Base-by-base conservation (phyloP, 2,329 filamentous ascomycete species). In the Simplicillium aogashimaense region DNA sequence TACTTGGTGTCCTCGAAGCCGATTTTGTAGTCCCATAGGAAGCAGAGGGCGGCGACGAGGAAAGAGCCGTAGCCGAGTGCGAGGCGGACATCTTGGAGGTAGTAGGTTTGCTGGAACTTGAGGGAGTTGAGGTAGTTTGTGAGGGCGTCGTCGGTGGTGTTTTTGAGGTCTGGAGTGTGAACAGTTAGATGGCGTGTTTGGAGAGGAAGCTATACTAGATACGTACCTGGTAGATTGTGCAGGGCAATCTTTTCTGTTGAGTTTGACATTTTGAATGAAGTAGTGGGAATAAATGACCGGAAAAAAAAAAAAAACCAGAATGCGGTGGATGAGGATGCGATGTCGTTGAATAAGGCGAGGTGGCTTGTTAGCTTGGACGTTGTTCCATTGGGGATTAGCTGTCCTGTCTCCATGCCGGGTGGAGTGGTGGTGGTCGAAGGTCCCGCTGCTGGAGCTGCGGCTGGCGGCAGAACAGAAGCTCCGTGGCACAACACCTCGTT, bases 121-220 rank as follows among this genome's bases (percentile, higher is more conserved):
- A 97, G 79, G 28, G 80, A 85, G 64, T 86, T 90, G 47, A 98
- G 80, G 69, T 97, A 97, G 65, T 92, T 88, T 43, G 85, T 80
- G 44, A 98, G 81, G 42, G 89, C 87, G 65, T 98, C 92, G 67
- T 98, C 92, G 50, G 86, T 87, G 31, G 89, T 94, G 67, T 92
- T 94, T 65, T 97, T 97, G 48, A 98, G 82, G 60, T 97, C 92
- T 94, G 58, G 16, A 16, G 28, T 34, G 37, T 39, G n/a, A n/a
- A 35, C 28, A 14, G 37, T 40, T 16, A 33, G 20, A 20, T 29
- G 39, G 15, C 35, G 36, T 29, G 30, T 25, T n/a, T n/a, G n/a
- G n/a, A 18, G 20, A 44, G 16, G 38, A 37, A 35, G 37, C 20
- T 36, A 30, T 20, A 29, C 12, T 37, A 31, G 13, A 25, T 40